Percentiles rank a stretch among this genome's conserved stretches.
phyloP scores from a whole-genome alignment of 2,329 filamentous ascomycete genomes.

The Alternaria sp. region DNA sequence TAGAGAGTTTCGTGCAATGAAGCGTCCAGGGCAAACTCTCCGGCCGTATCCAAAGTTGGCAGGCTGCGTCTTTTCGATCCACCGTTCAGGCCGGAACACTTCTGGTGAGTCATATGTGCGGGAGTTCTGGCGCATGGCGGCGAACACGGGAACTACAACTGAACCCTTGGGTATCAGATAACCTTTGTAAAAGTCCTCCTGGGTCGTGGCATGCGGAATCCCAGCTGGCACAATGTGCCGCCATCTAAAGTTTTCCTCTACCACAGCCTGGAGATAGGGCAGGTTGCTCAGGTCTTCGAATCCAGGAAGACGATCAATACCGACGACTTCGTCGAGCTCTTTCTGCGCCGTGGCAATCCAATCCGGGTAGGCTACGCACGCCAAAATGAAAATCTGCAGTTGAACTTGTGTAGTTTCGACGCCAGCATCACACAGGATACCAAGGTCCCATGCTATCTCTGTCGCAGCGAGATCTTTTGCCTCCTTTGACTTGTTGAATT shows the following conservation, averaged over 20 bases:
- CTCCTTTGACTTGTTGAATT: slow-evolving; percentile 7
- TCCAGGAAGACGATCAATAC: slow-evolving; percentile 18
- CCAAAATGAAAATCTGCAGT: slow-evolving; percentile 24
- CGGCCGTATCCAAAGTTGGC: slow-evolving; percentile 58
- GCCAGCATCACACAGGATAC: slow-evolving; percentile 25
- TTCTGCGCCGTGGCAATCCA: not conserved
- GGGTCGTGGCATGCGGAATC: slow-evolving; percentile 52
- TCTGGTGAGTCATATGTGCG: slow-evolving; percentile 36
- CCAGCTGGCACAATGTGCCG: slow-evolving; percentile 49
- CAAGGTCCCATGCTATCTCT: slow-evolving; percentile 25
- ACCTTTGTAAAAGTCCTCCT: slow-evolving; percentile 56
- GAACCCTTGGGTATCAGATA: slow-evolving; percentile 55
- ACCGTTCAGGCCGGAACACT: slow-evolving; percentile 46
- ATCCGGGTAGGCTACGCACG: slow-evolving; percentile 18
- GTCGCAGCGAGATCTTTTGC: slow-evolving; percentile 15
- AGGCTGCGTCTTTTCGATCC: slow-evolving; percentile 23
- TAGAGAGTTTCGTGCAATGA: slow-evolving; percentile 38
- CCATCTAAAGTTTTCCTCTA: slow-evolving; percentile 42
- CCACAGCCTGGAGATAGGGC: slow-evolving; percentile 35
- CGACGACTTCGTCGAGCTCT: slow-evolving; percentile 29
- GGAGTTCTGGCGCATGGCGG: slow-evolving; percentile 41
- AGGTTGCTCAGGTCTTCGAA: slow-evolving; percentile 31
- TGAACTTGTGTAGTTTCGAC: slow-evolving; percentile 25
- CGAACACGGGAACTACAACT: slow-evolving; percentile 41
- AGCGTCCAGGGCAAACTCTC: slow-evolving; percentile 50